A percentile compares a stretch with the other conserved stretches of the same genome.
Evolutionary conservation across 1,284 basidiomycete genomes (phyloP).

Genomic region (Cryptococcus sp.): DNA sequence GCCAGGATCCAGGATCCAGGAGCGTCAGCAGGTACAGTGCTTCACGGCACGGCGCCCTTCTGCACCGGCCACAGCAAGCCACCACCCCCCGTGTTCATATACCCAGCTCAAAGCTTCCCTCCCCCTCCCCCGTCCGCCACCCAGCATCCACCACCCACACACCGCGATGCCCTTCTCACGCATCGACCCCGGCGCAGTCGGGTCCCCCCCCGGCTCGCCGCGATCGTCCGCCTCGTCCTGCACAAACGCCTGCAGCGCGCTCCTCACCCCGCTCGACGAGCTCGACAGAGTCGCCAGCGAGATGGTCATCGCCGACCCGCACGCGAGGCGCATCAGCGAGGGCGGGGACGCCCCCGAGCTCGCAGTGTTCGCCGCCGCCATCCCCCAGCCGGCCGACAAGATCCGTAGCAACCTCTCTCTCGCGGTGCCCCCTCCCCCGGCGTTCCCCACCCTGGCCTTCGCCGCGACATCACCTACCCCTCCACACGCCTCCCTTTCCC

Average conservation of each 20-base stretch:
- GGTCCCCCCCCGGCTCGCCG: constrained; percentile 12
- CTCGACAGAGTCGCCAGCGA: constrained; percentile 12
- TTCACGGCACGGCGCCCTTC: no score
- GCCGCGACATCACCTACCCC: not conserved
- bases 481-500: constrained; percentile 1
- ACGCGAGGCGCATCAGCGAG: not conserved
- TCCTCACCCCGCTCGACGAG: constrained; percentile 15
- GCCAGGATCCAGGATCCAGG: no score
- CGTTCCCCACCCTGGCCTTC: not conserved
- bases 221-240: constrained; percentile 12
- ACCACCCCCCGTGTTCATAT: no score
- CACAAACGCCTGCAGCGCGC: constrained; percentile 5
- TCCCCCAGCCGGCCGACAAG: not conserved
- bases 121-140: no score
- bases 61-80: no score
- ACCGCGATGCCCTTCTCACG: no score
- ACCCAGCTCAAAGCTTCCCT: no score
- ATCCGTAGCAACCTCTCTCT: not conserved
- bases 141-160: no score
- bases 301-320: constrained; percentile 1
- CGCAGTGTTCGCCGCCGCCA: not conserved
- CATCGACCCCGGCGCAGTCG: not conserved
- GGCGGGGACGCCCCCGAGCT: not conserved
- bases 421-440: not conserved
- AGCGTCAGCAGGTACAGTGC: no score